Base-by-base conservation (phyloP, 1,284 basidiomycete species). In the Xerocomus tenax region DNA sequence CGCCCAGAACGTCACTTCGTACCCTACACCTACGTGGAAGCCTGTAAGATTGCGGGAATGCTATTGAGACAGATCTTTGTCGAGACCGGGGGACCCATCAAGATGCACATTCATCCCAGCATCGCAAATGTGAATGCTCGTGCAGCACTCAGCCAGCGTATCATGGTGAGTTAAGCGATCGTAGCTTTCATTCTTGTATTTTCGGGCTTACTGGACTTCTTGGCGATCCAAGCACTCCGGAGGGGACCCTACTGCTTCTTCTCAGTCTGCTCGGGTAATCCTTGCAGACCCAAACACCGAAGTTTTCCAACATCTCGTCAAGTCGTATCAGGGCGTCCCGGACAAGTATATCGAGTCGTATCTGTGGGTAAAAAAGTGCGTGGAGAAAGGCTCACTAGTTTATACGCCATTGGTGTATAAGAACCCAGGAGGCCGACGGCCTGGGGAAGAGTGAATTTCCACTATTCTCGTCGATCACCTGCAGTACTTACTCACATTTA, bases 281-380 rank as follows among this genome's bases (percentile, higher is more conserved):
- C 72, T 89, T 3, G 86, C 85, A 4, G 85, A 87, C 62, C 82
- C 83, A 3, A 79, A 81, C 54, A 84, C 82, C 0, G 81, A 84
- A 21, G 74, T 81, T 3, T 88, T 86, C 56, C 72, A 78, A 16
- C 77, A 81, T 54, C 75, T 89, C 16, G 76, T 87, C 53, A 84
- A 82, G 59, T 75, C 73, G 0, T 81, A 82, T 57, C 81, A 87
- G 65, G 76, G 76, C 38, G 71, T 79, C 30, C 69, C 78, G 2
- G 74, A 79, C 42, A 87, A 84, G 64, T 83, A 82, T 56, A 78
- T 89, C 42, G 87, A 89, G 56, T 83, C 83, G 13, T 81, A 83
- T 58, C 66, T 84, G 18, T 89, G 87, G 87, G 80, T 89, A 41
- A 85, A 86, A 66, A 82, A 81, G 58, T 88, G 84, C 54, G 77